Conservation (phyloP, 129 eudicot genomes). For the Flaveria robusta region DNA sequence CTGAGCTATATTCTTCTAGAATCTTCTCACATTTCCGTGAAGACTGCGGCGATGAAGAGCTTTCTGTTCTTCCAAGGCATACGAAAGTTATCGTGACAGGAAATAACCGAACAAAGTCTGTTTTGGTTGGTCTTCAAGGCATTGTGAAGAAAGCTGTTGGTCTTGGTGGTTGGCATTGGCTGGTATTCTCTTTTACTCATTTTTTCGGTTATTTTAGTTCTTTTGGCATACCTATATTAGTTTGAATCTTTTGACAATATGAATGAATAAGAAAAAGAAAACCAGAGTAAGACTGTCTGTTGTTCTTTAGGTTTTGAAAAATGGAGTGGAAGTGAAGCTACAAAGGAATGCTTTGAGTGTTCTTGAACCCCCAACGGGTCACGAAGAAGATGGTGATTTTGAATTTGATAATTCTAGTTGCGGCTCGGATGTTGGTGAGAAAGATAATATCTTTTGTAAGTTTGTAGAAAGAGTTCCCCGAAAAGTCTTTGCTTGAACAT, state of each 20-base stretch:
- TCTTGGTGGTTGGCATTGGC: conserved; percentile 99
- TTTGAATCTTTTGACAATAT: neutral
- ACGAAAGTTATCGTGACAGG: conserved; percentile 95
- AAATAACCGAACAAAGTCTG: conserved; percentile 91
- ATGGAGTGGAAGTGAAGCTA: conserved; percentile 96
- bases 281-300: neutral
- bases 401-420: conserved; percentile 75
- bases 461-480: conserved; percentile 12
- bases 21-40: conserved; percentile 78
- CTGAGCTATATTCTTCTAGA: conserved; percentile 67
- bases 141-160: conserved; percentile 97
- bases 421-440: conserved; percentile 59
- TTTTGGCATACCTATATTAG: neutral
- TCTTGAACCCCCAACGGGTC: conserved; percentile 94
- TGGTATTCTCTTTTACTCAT: conserved; percentile 43
- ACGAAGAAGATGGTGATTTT: conserved; percentile 79
- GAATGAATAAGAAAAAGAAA: neutral
- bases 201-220: neutral
- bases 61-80: conserved; percentile 91
- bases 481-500: neutral
- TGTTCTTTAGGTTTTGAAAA: conserved; percentile 69
- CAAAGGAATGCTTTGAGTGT: conserved; percentile 97
- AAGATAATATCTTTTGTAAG: conserved; percentile 60
- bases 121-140: conserved; percentile 95
- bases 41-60: conserved; percentile 91